A percentile compares a stretch with the other conserved stretches of the same genome.
Conservation (phyloP, 2,329 filamentous ascomycete species). For the Fusarium subglutinans region DNA sequence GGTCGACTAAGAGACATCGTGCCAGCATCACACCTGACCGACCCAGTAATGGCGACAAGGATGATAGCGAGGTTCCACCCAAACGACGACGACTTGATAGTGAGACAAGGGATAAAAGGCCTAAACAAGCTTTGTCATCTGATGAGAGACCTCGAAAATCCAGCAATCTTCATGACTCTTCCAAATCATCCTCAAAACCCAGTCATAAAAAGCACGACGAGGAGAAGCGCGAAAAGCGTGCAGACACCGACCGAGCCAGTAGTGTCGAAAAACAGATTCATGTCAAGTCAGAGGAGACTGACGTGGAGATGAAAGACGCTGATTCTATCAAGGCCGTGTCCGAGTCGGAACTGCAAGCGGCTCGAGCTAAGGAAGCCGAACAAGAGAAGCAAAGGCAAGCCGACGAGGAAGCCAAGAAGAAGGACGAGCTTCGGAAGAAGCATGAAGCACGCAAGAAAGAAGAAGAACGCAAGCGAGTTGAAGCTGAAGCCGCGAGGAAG, state of each 20-base stretch:
- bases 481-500: conserved; percentile 43
- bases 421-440: conserved; percentile 49
- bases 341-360: conserved; percentile 46
- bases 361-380: conserved; percentile 46
- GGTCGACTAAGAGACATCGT: conserved; percentile 65
- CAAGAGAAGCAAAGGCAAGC: conserved; percentile 39
- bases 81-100: conserved; percentile 68
- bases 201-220: conserved; percentile 56
- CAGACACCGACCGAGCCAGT: conserved; percentile 53
- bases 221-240: conserved; percentile 49
- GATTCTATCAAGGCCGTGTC: conserved; percentile 44
- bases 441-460: conserved; percentile 50
- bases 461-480: conserved; percentile 44
- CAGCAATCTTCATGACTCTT: conserved; percentile 53
- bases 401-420: conserved; percentile 48
- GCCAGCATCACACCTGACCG: conserved; percentile 67
- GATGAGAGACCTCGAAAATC: conserved; percentile 59
- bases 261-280: conserved; percentile 61
- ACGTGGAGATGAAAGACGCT: conserved; percentile 65
- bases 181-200: conserved; percentile 48
- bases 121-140: conserved; percentile 54
- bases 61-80: conserved; percentile 59
- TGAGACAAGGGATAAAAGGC: conserved; percentile 61
- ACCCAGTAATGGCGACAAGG: conserved; percentile 62
- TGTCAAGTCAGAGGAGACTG: conserved; percentile 66